Evolutionary conservation across 352 stramenopile genomes (phyloP), one percentile per base, ranked within the genome.

Genomic region (Pythium aquatile): DNA sequence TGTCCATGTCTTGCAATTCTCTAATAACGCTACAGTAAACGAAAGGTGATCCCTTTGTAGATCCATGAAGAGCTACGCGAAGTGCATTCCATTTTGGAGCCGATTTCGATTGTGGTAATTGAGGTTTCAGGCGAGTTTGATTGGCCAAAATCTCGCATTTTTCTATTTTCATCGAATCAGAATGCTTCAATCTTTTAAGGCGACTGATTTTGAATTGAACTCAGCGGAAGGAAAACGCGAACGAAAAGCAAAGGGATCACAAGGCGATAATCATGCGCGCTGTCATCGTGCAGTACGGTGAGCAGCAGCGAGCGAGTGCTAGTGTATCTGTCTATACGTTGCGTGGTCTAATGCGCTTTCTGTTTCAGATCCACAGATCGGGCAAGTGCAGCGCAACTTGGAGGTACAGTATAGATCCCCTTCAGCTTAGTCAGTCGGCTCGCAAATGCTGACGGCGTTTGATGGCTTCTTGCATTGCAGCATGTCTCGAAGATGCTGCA

Each of bases 271-370:
- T 20, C 26, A 87, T 94, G 77, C 80, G 83, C 67, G 70, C 90
- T 37, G 83, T 71, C 55, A 91, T 94, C 67, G 80, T 94, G 29
- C 83, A 94, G 69, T 92, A 88, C 77, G 83, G 83, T 92, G 62
- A 63, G 79, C 4, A 30, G 16, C 5, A 5, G 30, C 24, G 17
- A 20, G 16, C 17, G 29, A 13, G 5, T 2, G 13, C 10, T 10
- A 37, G 7, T 63, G 33, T 47, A 3, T 2, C 24, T 60, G 30
- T 26, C 3, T 61, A 33, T 47, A 3, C 65, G 14, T 24, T 7
- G 26, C 24, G 9, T 46, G 9, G 7, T 53, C 47, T 35, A 35
- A 54, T 53, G 20, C 56, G 20, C 13, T 17, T 5, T 26, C 24
- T 9, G 37, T 24, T 55, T 32, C 24, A 92, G 85, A 94, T 49